Evolutionary conservation across 345 rosid species (phyloP).

Genomic region (Garcia nutans): DNA sequence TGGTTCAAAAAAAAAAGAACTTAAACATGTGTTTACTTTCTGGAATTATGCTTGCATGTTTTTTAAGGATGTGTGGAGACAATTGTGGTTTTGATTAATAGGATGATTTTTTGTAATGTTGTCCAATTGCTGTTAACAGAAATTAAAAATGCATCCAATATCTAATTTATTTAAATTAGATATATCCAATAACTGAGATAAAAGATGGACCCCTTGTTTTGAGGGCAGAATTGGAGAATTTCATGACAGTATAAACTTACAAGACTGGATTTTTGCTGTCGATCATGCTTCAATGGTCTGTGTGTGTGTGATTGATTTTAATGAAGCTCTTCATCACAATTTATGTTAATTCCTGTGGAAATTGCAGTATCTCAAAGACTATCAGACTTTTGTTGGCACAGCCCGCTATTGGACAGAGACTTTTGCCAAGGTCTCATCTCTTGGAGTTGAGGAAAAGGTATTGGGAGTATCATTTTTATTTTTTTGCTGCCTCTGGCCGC

Average conservation of each 20-base stretch:
- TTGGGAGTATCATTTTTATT: constrained; percentile 8
- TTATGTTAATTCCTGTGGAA: constrained; percentile 13
- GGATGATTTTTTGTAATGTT: too few relatives aligned
- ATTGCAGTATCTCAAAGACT: constrained; percentile 78
- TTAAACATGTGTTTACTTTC: background rate
- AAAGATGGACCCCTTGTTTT: too few relatives aligned
- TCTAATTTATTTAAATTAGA: too few relatives aligned
- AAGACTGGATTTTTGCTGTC: background rate
- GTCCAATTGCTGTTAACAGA: too few relatives aligned
- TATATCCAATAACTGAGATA: too few relatives aligned
- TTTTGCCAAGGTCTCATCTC: constrained; percentile 81
- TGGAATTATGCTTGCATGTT: background rate
- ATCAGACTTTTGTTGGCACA: constrained; percentile 81
- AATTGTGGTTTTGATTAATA: too few relatives aligned
- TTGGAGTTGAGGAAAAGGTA: constrained; percentile 88
- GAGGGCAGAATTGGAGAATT: too few relatives aligned
- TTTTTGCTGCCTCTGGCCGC: too few relatives aligned
- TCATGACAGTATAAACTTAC: background rate
- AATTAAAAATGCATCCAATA: too few relatives aligned
- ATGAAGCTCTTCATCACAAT: background rate
- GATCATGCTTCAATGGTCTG: background rate
- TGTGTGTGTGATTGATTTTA: background rate
- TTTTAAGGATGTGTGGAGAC: too few relatives aligned
- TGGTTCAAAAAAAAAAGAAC: too few relatives aligned
- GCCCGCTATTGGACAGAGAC: constrained; percentile 99